Evolutionary conservation across 2,329 filamentous ascomycete species (phyloP), one percentile per base, ranked within the genome.

Genomic region (Beauveria caledonica): DNA sequence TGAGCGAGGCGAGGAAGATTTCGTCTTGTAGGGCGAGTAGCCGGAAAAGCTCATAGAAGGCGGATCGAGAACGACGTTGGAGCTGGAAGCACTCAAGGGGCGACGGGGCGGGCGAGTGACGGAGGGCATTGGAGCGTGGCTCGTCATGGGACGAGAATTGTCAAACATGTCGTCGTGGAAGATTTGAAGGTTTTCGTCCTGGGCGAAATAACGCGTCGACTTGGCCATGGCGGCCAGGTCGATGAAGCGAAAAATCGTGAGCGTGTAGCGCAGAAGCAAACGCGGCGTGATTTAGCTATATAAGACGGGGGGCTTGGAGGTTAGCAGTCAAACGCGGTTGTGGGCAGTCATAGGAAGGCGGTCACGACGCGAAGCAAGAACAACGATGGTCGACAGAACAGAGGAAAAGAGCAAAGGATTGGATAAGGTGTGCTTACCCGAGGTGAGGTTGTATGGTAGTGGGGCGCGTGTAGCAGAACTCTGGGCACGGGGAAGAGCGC

Each of bases 1-100:
- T 67, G 80, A 81, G 64, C 80, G 80, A 44, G 80, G 86, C 51
- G 86, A 85, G 63, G 82, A 81, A 60, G 79, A 81, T 46, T 76
- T 75, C 66, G 80, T 74, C 75, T 94, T 95, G 68, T 81, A 82
- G 11, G 89, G 90, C 59, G 90, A 95, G 61, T 80, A 80, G 68
- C 78, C 80, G 68, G 80, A 75, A 67, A 77, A 71, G 62, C 78
- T 73, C 62, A 79, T 71, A 66, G 78, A 72, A 64, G 83, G 79
- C 25, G 88, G 87, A 66, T 88, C 85, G 67, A 93, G 80, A 60
- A 86, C 76, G 66, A 87, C 80, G 73, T 89, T 89, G 63, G 80
- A 77, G 74, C 80, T 82, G 66, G 80, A 74, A 64, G 68, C 76
- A 65, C 76, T 74, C 11, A 83, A 72, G 29, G 80, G 77, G 51